These are phyloP conservation scores for Dioszegia aurantiaca DNA, from an alignment of 768 basidiomycete species.

Conservation along the genomic window DNA sequence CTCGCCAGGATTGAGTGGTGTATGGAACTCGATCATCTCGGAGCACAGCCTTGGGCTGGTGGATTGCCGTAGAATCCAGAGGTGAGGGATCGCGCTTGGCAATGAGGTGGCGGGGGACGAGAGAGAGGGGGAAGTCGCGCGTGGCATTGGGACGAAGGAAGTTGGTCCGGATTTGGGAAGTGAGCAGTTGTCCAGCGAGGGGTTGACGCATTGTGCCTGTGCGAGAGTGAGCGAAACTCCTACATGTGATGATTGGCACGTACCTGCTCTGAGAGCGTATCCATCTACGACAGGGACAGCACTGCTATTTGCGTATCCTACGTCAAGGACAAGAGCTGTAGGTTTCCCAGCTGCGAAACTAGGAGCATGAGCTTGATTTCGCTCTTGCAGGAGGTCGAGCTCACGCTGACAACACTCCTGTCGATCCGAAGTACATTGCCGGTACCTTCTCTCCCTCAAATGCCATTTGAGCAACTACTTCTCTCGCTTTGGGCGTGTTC, in stretches of 20 bases:
- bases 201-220: conserved; percentile 66
- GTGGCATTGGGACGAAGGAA: conserved; percentile 54
- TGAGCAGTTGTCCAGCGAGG: conserved; percentile 60
- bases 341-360: conserved; percentile 97
- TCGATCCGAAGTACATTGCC: conserved; percentile 94
- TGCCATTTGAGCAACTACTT: conserved; percentile 87
- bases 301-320: conserved; percentile 83
- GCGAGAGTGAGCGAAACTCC: background rate
- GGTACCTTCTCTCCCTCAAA: conserved; percentile 94
- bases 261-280: conserved; percentile 93
- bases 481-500: conserved; percentile 89
- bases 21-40: conserved; percentile 70
- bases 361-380: background rate
- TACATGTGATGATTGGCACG: conserved; percentile 9
- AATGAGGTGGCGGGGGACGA: conserved; percentile 84
- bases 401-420: conserved; percentile 88
- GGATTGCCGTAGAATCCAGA: conserved; percentile 20
- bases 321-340: conserved; percentile 92
- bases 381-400: conserved; percentile 30
- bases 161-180: conserved; percentile 68
- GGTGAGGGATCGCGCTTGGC: conserved; percentile 65
- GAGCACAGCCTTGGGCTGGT: conserved; percentile 64
- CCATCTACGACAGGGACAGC: conserved; percentile 96
- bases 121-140: conserved; percentile 63
- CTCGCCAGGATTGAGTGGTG: conserved; percentile 76